Evolutionary conservation across 805 yeast genomes (phyloP), one percentile per base, ranked within the genome.

Genomic region (Starmerella davenportii): DNA sequence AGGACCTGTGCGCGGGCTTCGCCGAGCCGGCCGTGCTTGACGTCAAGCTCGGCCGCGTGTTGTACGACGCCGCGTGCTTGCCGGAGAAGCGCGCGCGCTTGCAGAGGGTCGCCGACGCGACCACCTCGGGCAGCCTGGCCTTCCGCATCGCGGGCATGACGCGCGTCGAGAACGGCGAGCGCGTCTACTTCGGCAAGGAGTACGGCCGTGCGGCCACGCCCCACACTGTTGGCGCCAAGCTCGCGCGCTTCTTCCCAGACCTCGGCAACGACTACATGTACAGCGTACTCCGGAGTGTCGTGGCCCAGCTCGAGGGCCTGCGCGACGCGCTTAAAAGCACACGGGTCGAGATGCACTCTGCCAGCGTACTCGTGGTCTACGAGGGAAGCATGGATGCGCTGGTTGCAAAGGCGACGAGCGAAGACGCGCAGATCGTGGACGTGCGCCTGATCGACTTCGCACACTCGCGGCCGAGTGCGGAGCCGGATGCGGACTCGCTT

Each of bases 121-220:
- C 96, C 1, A 87, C 96, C 0, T 76, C 90, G 34, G 94, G 95
- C 0, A 61, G 75, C 3, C 61, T 80, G 11, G 68, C 73, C 15
- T 74, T 77, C 46, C 62, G 98, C 43, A 71, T 87, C 3, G 85
- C 96, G 50, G 98, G 98, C 0, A 79, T 87, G 87, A 75, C 74
- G 43, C 56, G 76, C 4, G 64, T 55, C 45, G 46, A 34, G 30
- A 56, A 52, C 5, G 63, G 62, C 3, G 64, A 59, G 2, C 74
- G 75, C 47, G 44, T 69, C 3, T 59, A 56, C 14, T 72, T 71
- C 44, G 71, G 78, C 50, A 87, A 84, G 55, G 49, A 57, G 40
- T 84, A 65, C 55, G 98, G 98, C 0, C 63, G 93, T 38, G 47
- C 59, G 0, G 59, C 84, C 29, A 64, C 64, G 0, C 42, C 48